These are phyloP conservation scores for Didymellaceae sp. DNA, from an alignment of 2,329 filamentous ascomycete genomes.

Conservation along the genomic window DNA sequence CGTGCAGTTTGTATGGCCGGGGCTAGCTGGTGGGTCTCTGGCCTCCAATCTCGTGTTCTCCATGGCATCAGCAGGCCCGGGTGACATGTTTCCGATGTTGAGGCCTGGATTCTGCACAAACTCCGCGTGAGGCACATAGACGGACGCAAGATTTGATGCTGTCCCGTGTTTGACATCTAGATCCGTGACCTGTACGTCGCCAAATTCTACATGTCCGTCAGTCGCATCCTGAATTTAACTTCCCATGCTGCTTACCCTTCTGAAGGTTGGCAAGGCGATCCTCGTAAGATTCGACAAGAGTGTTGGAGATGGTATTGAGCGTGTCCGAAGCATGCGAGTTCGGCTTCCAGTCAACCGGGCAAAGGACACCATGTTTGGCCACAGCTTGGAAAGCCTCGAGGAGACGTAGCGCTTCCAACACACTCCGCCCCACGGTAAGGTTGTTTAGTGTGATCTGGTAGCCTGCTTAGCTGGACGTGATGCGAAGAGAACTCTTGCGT, in stretches of 20 bases:
- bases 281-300: slow-evolving; percentile 35
- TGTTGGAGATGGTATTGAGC: slow-evolving; percentile 35
- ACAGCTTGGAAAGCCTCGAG: slow-evolving; percentile 42
- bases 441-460: slow-evolving; percentile 38
- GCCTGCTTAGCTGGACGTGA: neutral
- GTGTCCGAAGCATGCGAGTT: slow-evolving; percentile 23
- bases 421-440: slow-evolving; percentile 37
- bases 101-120: neutral
- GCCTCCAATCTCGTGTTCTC: neutral
- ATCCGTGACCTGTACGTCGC: slow-evolving; percentile 26
- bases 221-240: too few species aligned
- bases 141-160: too few species aligned
- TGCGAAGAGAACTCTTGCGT: neutral
- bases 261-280: slow-evolving; percentile 35
- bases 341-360: slow-evolving; percentile 42
- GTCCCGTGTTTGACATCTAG: slow-evolving; percentile 21
- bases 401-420: slow-evolving; percentile 39
- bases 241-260: slow-evolving; percentile 11
- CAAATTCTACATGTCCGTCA: slow-evolving; percentile 23
- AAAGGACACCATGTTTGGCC: slow-evolving; percentile 39
- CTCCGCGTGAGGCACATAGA: slow-evolving; percentile 12
- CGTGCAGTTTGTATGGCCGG: neutral
- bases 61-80: neutral
- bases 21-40: slow-evolving; percentile 3
- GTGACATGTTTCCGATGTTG: neutral